A percentile compares a stretch with the other conserved stretches of the same genome.
Evolutionary conservation across 2,329 filamentous ascomycete species (phyloP).

Genomic region (Lanzia echinophila): DNA sequence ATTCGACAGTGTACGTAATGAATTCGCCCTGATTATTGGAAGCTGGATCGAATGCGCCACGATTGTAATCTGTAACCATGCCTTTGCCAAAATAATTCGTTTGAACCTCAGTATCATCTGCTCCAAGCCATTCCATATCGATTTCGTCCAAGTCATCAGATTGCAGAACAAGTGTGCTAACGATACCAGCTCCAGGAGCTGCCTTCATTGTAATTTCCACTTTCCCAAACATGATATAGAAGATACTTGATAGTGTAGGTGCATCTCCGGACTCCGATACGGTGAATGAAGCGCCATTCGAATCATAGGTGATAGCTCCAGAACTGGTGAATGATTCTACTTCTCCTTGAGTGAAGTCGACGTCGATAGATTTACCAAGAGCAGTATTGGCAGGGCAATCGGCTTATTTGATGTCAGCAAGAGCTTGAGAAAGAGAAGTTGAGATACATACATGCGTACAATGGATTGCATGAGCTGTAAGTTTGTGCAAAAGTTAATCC

Average conservation of each 20-base stretch:
- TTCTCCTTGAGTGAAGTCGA: constrained; percentile 73
- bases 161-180: constrained; percentile 85
- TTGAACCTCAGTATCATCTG: constrained; percentile 71
- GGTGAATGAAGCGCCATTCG: constrained; percentile 74
- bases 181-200: constrained; percentile 83
- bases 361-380: constrained; percentile 71
- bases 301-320: constrained; percentile 65
- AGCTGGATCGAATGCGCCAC: constrained; percentile 71
- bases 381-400: constrained; percentile 71
- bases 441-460: constrained; percentile 31
- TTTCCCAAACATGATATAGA: constrained; percentile 99
- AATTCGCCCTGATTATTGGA: constrained; percentile 64
- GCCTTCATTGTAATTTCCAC: constrained; percentile 81
- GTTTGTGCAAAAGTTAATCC: constrained; percentile 40
- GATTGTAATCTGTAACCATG: constrained; percentile 75
- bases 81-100: constrained; percentile 97
- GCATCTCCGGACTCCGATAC: constrained; percentile 73
- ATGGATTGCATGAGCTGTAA: constrained; percentile 50
- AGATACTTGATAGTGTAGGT: constrained; percentile 79
- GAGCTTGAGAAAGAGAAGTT: background rate
- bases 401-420: constrained; percentile 31
- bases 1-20: constrained; percentile 86
- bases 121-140: constrained; percentile 93
- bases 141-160: constrained; percentile 94
- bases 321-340: constrained; percentile 73